Conservation (phyloP, 495 filamentous ascomycete genomes). For the Trichocladium antarcticum region DNA sequence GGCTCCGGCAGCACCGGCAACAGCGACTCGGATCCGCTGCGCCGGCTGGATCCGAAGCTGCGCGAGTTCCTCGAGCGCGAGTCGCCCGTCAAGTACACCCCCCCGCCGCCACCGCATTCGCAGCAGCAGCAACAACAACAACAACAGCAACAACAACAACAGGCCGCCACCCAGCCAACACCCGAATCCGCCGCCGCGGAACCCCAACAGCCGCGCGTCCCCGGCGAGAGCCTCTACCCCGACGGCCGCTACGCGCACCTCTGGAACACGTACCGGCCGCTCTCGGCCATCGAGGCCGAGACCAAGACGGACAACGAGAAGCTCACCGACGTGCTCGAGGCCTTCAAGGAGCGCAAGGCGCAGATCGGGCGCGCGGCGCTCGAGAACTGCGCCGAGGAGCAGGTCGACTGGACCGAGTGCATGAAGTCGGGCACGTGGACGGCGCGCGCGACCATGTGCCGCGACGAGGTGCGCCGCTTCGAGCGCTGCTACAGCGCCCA, state of each 20-base stretch:
- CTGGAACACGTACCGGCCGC: constrained; percentile 77
- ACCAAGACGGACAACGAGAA: constrained; percentile 60
- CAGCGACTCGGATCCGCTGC: constrained; percentile 53
- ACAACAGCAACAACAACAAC: constrained; percentile 1
- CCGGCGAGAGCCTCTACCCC: constrained; percentile 35
- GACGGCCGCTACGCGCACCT: constrained; percentile 91
- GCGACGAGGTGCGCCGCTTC: constrained; percentile 55
- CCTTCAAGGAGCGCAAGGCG: constrained; percentile 69
- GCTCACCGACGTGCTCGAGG: constrained; percentile 63
- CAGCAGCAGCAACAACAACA: constrained; percentile 2
- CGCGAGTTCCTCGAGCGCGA: constrained; percentile 78
- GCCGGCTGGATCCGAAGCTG: constrained; percentile 71
- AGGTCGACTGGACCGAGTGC: constrained; percentile 63
- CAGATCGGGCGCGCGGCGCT: constrained; percentile 70
- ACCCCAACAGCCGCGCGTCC: constrained; percentile 15
- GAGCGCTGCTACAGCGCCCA: constrained; percentile 76
- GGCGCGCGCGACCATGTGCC: constrained; percentile 60
- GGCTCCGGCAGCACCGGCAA: constrained; percentile 21
- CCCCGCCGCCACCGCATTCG: too few species aligned
- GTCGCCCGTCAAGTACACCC: constrained; percentile 61
- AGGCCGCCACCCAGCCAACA: too few species aligned
- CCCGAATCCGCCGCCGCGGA: background rate
- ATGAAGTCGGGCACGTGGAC: constrained; percentile 52
- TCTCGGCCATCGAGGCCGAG: constrained; percentile 48
- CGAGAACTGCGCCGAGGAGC: constrained; percentile 87